Percentiles rank a stretch among this genome's conserved stretches.
Conservation (phyloP, 2,329 filamentous ascomycete species). For the Hypoxylon sp. region DNA sequence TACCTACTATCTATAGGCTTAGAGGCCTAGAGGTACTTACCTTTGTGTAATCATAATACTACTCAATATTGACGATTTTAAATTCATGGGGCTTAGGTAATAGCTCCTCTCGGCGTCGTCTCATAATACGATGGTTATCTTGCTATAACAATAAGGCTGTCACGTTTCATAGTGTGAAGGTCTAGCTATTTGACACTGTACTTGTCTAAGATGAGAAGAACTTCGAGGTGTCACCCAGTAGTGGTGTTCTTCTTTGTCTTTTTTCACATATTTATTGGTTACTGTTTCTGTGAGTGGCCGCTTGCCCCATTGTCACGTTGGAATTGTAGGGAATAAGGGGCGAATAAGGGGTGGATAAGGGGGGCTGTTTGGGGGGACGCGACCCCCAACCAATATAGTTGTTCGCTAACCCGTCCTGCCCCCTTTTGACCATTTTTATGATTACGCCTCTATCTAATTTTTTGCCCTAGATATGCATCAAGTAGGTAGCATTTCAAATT, state of each 20-base stretch:
- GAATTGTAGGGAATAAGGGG: too few relatives aligned
- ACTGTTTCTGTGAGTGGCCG: too few relatives aligned
- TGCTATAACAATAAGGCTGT: too few relatives aligned
- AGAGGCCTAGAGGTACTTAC: slow-evolving; percentile 12
- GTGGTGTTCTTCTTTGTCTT: too few relatives aligned
- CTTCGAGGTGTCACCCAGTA: too few relatives aligned
- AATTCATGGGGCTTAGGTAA: neutral
- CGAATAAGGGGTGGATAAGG: neutral
- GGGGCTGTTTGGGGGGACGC: neutral
- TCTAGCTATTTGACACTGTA: too few relatives aligned
- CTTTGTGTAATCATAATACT: slow-evolving; percentile 23
- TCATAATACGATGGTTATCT: too few relatives aligned
- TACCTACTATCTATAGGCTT: neutral
- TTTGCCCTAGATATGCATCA: neutral
- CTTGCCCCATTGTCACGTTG: too few relatives aligned
- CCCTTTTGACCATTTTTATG: neutral
- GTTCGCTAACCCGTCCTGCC: neutral
- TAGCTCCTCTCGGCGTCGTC: too few relatives aligned
- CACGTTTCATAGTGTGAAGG: too few relatives aligned
- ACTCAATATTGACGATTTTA: neutral
- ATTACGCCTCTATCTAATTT: neutral
- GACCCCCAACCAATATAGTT: neutral
- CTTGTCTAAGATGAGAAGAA: too few relatives aligned
- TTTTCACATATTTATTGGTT: too few relatives aligned
- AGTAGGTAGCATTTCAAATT: neutral